Base-by-base conservation (phyloP, 352 stramenopile species). In the Globisporangium middletonii region DNA sequence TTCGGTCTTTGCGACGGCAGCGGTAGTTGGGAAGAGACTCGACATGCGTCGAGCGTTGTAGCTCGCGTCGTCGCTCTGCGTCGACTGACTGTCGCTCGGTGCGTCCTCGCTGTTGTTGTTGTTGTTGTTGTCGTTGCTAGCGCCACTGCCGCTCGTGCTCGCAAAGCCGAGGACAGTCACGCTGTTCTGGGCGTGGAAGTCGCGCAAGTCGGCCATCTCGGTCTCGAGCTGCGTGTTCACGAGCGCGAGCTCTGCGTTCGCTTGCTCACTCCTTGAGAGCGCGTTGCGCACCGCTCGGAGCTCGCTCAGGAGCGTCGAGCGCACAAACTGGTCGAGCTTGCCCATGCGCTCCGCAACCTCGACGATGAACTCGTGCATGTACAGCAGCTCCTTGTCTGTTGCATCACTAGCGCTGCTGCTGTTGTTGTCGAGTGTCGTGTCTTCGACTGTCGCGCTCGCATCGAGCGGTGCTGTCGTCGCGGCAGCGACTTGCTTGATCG, bases 331-430 rank as follows among this genome's bases (percentile, higher is more conserved):
- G 37, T 78, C 68, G 0, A 83, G 56, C 50, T 63, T 72, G 4
- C 63, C 68, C 18, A 80, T 65, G 28, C 73, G 73, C 19, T 75
- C 69, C 1, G 58, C 67, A 16, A 83, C 47, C 38, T 83, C 71
- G 7, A 72, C 33, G 2, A 78, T 26, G 46, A 83, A 75, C 37
- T 83, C 71, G 41, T 67, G 64, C 13, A 70, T 71, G 44, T 83
- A 80, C 50, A 79, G 68, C 13, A 64, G 58, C 54, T 83, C 73
- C 30, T 79, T 78, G 11, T 47, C 41, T 4, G 41, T 9, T 5
- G 44, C 18, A 5, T 18, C 16, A 9, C 1, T 16, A 4, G 5
- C 18, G 4, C 12, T 52, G 18, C 18, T 51, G 38, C 19, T 57
- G 42, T 35, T 62, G 42, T 41, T 47, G 42, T 28, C 26, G 15